Percentiles rank a stretch among this genome's conserved stretches.
Evolutionary conservation across 768 basidiomycete species (phyloP).

Genomic region (Russula sp.): DNA sequence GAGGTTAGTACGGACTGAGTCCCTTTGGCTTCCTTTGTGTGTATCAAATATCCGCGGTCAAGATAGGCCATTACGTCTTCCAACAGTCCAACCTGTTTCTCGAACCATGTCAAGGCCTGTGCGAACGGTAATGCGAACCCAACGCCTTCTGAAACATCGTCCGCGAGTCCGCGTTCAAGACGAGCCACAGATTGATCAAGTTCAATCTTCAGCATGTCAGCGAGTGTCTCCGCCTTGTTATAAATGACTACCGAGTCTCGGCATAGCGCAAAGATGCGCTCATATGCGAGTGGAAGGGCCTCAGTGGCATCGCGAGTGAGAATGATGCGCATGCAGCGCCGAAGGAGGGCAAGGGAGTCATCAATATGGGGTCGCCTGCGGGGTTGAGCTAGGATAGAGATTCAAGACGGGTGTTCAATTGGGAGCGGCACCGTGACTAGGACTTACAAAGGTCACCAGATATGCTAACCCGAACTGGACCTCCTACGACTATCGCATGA

Average conservation of each 20-base stretch:
- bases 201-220: constrained; percentile 51
- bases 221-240: constrained; percentile 51
- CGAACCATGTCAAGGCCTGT: constrained; percentile 54
- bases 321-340: constrained; percentile 34
- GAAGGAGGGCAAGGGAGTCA: constrained; percentile 31
- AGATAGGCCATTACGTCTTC: constrained; percentile 3
- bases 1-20: constrained; percentile 8
- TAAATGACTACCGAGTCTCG: constrained; percentile 47
- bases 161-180: constrained; percentile 37
- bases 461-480: constrained; percentile 45
- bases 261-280: constrained; percentile 53
- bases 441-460: constrained; percentile 36
- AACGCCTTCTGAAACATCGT: constrained; percentile 30
- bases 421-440: background rate
- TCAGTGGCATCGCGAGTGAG: constrained; percentile 32
- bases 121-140: constrained; percentile 59
- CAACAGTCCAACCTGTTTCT: constrained; percentile 47
- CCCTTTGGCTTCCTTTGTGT: constrained; percentile 37
- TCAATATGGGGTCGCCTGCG: constrained; percentile 16
- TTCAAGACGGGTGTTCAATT: no score
- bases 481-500: constrained; percentile 25
- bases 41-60: constrained; percentile 8
- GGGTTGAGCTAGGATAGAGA: constrained; percentile 21
- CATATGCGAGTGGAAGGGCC: constrained; percentile 44
- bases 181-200: constrained; percentile 48